Conservation (phyloP, 2,329 filamentous ascomycete species). For the Aspergillus sp. region DNA sequence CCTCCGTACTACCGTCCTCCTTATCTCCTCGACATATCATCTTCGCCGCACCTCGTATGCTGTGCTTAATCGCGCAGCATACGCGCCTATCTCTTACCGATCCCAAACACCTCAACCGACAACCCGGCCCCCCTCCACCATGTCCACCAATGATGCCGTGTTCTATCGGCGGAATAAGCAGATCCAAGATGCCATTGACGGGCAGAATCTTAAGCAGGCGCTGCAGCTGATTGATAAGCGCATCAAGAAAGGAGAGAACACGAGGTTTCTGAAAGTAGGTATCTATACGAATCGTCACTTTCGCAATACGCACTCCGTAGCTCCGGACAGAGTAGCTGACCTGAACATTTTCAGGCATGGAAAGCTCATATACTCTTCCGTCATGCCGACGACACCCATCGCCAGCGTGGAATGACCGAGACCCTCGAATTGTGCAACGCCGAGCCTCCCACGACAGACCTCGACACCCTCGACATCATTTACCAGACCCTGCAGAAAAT, state of each 20-base stretch:
- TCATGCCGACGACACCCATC: conserved; percentile 41
- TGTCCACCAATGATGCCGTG: conserved; percentile 36
- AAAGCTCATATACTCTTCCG: conserved; percentile 41
- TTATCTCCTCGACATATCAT: conserved; percentile 6
- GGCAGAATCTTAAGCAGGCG: conserved; percentile 48
- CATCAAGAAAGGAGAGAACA: conserved; percentile 54
- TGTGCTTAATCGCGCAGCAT: conserved; percentile 25
- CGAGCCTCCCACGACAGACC: conserved; percentile 42
- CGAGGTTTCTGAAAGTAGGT: conserved; percentile 39
- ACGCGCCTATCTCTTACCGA: conserved; percentile 3
- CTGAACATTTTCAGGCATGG: conserved; percentile 33
- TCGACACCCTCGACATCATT: conserved; percentile 45
- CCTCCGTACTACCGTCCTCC: background rate
- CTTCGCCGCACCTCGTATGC: conserved; percentile 20
- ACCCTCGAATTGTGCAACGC: conserved; percentile 42
- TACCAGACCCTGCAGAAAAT: conserved; percentile 38
- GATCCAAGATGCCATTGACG: conserved; percentile 49
- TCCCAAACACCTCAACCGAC: background rate
- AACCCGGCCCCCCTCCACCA: conserved; percentile 6
- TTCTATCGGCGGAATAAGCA: conserved; percentile 47
- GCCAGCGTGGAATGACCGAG: conserved; percentile 42
- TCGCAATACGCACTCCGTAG: background rate
- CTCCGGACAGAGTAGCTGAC: background rate
- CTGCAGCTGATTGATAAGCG: conserved; percentile 51
- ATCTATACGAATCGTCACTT: background rate